A percentile compares a stretch with the other conserved stretches of the same genome.
Conservation (phyloP, 1,284 basidiomycete genomes). For the Pseudozyma tsukubaensis region DNA sequence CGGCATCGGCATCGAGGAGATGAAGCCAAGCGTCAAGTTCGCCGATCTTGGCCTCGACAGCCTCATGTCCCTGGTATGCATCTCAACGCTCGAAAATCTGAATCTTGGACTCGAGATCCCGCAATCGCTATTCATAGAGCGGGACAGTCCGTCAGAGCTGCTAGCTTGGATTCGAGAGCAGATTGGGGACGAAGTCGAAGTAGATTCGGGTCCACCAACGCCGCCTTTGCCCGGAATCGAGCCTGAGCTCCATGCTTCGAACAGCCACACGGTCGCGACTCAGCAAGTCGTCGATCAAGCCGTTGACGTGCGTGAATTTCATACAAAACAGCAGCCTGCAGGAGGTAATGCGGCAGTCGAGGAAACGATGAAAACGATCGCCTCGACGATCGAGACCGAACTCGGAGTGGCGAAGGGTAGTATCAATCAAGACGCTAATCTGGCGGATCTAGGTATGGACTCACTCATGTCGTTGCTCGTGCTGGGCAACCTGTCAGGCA, state of each 20-base stretch:
- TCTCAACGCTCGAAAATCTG: constrained; percentile 41
- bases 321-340: not conserved
- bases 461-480: constrained; percentile 54
- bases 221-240: not conserved
- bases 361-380: constrained; percentile 17
- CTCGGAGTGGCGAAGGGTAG: constrained; percentile 36
- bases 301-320: not conserved
- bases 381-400: constrained; percentile 40
- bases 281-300: no score
- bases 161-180: constrained; percentile 30
- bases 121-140: constrained; percentile 48
- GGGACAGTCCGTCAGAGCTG: constrained; percentile 39
- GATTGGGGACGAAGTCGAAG: constrained; percentile 11
- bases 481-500: constrained; percentile 36
- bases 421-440: constrained; percentile 28
- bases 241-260: not conserved
- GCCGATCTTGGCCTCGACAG: constrained; percentile 51
- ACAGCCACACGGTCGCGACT: no score
- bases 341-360: constrained; percentile 14
- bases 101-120: constrained; percentile 37
- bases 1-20: constrained; percentile 34
- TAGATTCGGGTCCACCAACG: no score
- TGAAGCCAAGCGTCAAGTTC: constrained; percentile 36
- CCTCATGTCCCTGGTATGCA: constrained; percentile 52
- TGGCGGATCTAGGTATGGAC: constrained; percentile 51